Evolutionary conservation across 2,329 filamentous ascomycete genomes (phyloP).

Genomic region (Verticillium isaacii): DNA sequence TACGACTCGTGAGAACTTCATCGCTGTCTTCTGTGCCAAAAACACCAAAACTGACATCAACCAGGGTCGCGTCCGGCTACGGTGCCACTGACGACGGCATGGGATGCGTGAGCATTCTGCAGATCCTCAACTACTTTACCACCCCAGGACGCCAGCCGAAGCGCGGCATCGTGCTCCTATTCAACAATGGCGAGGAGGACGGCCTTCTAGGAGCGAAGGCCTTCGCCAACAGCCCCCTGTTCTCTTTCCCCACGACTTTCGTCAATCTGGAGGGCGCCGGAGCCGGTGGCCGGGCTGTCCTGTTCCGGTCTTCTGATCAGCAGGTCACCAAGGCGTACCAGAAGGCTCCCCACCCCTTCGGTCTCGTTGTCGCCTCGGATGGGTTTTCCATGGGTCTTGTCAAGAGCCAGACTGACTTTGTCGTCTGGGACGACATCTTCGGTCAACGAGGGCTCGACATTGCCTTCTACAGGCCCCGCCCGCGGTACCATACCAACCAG

Average conservation of each 20-base stretch:
- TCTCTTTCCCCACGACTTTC: conserved; percentile 79
- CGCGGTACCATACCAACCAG: conserved; percentile 85
- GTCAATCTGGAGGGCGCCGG: conserved; percentile 94
- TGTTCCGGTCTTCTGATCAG: conserved; percentile 85
- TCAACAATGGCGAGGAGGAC: conserved; percentile 97
- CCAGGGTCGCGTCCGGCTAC: conserved; percentile 80
- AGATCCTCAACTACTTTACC: conserved; percentile 84
- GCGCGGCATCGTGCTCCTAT: conserved; percentile 74
- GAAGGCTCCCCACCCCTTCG: conserved; percentile 70
- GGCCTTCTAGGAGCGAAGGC: conserved; percentile 81
- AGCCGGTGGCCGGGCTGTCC: conserved; percentile 78
- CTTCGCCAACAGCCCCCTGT: conserved; percentile 77
- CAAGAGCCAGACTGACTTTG: conserved; percentile 84
- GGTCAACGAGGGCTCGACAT: conserved; percentile 82
- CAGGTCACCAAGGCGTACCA: conserved; percentile 79
- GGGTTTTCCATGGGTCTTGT: conserved; percentile 77
- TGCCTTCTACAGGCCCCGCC: conserved; percentile 82
- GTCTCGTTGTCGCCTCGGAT: conserved; percentile 75
- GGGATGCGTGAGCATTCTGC: conserved; percentile 79
- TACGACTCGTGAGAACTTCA: conserved; percentile 61
- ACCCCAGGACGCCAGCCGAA: conserved; percentile 65
- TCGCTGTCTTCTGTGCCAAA: neutral
- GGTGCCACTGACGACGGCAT: conserved; percentile 94
- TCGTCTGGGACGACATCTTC: conserved; percentile 70
- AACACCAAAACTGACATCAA: neutral